Conservation (phyloP, 441 rosid species). For the Euphorbia celastroides region DNA sequence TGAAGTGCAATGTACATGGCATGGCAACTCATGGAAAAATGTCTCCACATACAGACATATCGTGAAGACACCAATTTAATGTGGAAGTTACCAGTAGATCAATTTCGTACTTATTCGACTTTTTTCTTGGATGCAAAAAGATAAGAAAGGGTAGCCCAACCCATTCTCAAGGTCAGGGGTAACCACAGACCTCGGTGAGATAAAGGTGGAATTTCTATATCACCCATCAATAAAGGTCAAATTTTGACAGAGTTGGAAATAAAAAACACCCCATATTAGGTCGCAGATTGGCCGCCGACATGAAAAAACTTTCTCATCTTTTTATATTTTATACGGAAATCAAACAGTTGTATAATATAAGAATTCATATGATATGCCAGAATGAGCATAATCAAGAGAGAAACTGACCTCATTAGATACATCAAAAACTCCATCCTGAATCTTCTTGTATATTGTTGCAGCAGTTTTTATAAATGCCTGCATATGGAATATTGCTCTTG, state of each 20-base stretch:
- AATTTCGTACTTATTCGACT: not conserved
- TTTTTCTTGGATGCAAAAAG: too few relatives aligned
- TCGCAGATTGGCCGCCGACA: too few relatives aligned
- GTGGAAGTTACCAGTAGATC: not conserved
- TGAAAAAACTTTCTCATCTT: too few relatives aligned
- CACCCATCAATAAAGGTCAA: too few relatives aligned
- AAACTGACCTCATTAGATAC: conserved; percentile 77
- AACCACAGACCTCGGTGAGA: too few relatives aligned
- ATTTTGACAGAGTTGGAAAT: too few relatives aligned
- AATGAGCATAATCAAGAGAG: not conserved
- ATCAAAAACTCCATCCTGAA: conserved; percentile 96
- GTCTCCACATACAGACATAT: not conserved
- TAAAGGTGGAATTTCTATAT: too few relatives aligned
- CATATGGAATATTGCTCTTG: conserved; percentile 15
- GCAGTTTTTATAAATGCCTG: conserved; percentile 97
- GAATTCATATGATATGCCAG: not conserved
- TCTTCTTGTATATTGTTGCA: conserved; percentile 88
- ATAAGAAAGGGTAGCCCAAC: too few relatives aligned
- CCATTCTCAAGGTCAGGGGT: too few relatives aligned
- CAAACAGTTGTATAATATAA: too few relatives aligned
- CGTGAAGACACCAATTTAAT: not conserved
- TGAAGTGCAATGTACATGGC: not conserved
- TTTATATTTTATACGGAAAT: too few relatives aligned
- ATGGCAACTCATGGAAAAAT: not conserved
- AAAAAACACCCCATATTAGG: too few relatives aligned